Evolutionary conservation across 1,139 yeast species (phyloP).

Genomic region (Martiniozyma asiatica): DNA sequence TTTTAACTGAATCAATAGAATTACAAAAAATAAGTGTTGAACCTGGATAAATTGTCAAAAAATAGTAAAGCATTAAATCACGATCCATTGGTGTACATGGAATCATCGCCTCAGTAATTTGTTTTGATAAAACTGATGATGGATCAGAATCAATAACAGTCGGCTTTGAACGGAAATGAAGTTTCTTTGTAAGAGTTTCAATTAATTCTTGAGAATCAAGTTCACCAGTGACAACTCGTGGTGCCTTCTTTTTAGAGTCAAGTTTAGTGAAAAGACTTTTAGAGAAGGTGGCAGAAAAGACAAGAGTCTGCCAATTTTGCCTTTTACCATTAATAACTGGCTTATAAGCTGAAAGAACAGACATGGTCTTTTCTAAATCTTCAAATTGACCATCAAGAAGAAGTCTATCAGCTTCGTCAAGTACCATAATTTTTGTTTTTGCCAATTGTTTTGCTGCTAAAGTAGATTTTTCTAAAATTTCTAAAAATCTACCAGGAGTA

Average conservation of each 20-base stretch:
- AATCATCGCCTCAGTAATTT: slow-evolving; percentile 73
- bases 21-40: slow-evolving; percentile 86
- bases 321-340: slow-evolving; percentile 24
- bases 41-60: slow-evolving; percentile 78
- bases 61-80: slow-evolving; percentile 82
- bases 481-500: slow-evolving; percentile 91
- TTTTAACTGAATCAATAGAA: slow-evolving; percentile 85
- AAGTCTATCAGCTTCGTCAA: slow-evolving; percentile 96
- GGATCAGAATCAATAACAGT: slow-evolving; percentile 78
- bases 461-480: slow-evolving; percentile 55
- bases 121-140: slow-evolving; percentile 62
- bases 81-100: slow-evolving; percentile 89
- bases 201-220: slow-evolving; percentile 29
- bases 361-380: slow-evolving; percentile 75
- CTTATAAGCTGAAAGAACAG: slow-evolving; percentile 31
- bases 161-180: slow-evolving; percentile 50
- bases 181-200: slow-evolving; percentile 41
- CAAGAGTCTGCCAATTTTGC: slow-evolving; percentile 67
- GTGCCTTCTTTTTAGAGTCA: slow-evolving; percentile 27
- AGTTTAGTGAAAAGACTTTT: slow-evolving; percentile 71
- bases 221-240: slow-evolving; percentile 29
- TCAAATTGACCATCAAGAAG: slow-evolving; percentile 95
- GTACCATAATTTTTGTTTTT: slow-evolving; percentile 56
- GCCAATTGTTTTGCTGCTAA: slow-evolving; percentile 45
- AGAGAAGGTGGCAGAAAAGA: slow-evolving; percentile 91